These are phyloP conservation scores for Ogataea zsoltii DNA, from an alignment of 805 yeast species.

Conservation along the genomic window DNA sequence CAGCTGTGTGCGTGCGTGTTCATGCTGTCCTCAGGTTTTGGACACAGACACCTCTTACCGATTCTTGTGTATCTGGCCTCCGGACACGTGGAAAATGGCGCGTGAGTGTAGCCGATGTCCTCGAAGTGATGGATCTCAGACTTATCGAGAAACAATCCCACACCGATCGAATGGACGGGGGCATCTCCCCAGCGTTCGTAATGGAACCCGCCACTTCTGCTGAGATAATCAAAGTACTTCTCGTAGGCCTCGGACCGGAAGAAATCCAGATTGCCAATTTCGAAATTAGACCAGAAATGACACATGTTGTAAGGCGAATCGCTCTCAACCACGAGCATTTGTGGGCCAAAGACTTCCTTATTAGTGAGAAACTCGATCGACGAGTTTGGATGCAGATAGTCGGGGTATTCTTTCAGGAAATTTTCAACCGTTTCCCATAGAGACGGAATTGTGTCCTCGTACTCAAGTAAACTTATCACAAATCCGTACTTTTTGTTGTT, in stretches of 20 bases:
- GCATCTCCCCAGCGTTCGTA: slow-evolving; percentile 97
- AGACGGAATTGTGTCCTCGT: slow-evolving; percentile 81
- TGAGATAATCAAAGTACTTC: slow-evolving; percentile 62
- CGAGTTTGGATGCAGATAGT: slow-evolving; percentile 64
- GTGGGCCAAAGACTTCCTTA: slow-evolving; percentile 47
- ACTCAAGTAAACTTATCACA: slow-evolving; percentile 81
- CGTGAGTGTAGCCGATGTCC: slow-evolving; percentile 79
- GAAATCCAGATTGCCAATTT: slow-evolving; percentile 69
- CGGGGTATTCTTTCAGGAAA: slow-evolving; percentile 56
- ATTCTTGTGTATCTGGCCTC: slow-evolving; percentile 47
- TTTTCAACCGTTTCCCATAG: slow-evolving; percentile 77
- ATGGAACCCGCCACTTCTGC: slow-evolving; percentile 72
- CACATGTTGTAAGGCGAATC: slow-evolving; percentile 72
- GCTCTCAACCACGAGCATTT: slow-evolving; percentile 37
- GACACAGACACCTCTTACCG: slow-evolving; percentile 63
- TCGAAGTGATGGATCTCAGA: slow-evolving; percentile 73
- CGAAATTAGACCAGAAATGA: slow-evolving; percentile 89
- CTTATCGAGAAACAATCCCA: slow-evolving; percentile 55
- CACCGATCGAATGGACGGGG: slow-evolving; percentile 80
- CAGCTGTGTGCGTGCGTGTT: slow-evolving; percentile 57
- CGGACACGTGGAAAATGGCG: slow-evolving; percentile 69
- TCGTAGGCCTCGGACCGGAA: slow-evolving; percentile 66
- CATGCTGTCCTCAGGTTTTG: slow-evolving; percentile 39
- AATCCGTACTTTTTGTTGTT: slow-evolving; percentile 83
- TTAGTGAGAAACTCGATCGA: slow-evolving; percentile 59